These are phyloP conservation scores for Agastache rugosa DNA, from an alignment of 257 asterid species.

Conservation along the genomic window DNA sequence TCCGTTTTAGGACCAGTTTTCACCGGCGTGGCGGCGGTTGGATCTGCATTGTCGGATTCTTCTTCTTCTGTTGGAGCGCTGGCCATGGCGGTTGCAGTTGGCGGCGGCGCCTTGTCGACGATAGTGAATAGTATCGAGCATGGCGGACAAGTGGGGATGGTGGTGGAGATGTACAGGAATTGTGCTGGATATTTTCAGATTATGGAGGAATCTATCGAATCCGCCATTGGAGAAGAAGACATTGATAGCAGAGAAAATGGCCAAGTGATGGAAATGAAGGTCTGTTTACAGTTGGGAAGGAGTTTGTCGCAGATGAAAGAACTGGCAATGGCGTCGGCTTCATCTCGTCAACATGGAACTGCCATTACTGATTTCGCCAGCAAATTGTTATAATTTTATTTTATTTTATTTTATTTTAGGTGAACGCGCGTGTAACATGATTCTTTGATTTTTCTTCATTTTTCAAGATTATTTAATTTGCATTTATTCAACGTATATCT, in stretches of 20 bases:
- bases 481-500: too few species aligned
- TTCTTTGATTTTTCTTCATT: not conserved
- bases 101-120: constrained; percentile 33
- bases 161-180: constrained; percentile 42
- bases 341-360: constrained; percentile 23
- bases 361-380: constrained; percentile 38
- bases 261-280: constrained; percentile 39
- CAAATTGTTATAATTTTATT: constrained; percentile 36
- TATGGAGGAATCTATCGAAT: constrained; percentile 40
- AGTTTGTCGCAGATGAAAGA: constrained; percentile 34
- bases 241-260: constrained; percentile 28
- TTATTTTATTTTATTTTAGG: not conserved
- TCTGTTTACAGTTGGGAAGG: constrained; percentile 39
- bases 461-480: not conserved
- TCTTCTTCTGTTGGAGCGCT: not conserved
- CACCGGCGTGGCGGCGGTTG: constrained; percentile 27
- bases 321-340: constrained; percentile 34
- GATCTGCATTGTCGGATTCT: constrained; percentile 27
- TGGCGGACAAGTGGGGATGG: constrained; percentile 47
- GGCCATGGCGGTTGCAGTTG: constrained; percentile 26
- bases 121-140: constrained; percentile 40
- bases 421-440: too few species aligned
- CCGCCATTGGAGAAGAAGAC: constrained; percentile 9
- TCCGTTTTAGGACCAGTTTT: constrained; percentile 35
- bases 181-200: constrained; percentile 37